phyloP scores from a whole-genome alignment of 2,329 filamentous ascomycete species.

The Chalara sp. region DNA sequence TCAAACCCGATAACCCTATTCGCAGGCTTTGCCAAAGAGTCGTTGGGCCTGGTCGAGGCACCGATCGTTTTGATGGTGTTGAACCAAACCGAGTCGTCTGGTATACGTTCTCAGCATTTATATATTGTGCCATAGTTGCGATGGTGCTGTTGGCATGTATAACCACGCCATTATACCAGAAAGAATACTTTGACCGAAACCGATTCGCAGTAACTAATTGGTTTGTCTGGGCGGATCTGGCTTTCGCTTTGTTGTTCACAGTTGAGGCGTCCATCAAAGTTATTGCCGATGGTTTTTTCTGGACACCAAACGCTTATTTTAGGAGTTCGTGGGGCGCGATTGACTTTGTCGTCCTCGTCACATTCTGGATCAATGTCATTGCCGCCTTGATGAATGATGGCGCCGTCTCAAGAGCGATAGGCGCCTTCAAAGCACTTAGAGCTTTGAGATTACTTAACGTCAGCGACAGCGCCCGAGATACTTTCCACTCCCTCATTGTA shows the following conservation, averaged over 20 bases:
- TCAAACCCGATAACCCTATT: conserved; percentile 70
- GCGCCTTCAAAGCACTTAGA: conserved; percentile 93
- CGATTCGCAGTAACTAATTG: conserved; percentile 64
- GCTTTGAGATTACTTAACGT: conserved; percentile 89
- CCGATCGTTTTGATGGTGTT: conserved; percentile 80
- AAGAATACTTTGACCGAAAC: conserved; percentile 66
- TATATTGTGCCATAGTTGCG: conserved; percentile 88
- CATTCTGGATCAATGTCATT: conserved; percentile 89
- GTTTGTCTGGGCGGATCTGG: conserved; percentile 92
- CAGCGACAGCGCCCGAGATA: conserved; percentile 90
- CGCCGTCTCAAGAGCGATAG: conserved; percentile 81
- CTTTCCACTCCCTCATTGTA: conserved; percentile 94
- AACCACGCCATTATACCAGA: conserved; percentile 91
- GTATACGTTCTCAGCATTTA: conserved; percentile 89
- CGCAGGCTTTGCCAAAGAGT: conserved; percentile 80
- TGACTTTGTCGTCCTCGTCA: conserved; percentile 83
- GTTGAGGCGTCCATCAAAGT: conserved; percentile 86
- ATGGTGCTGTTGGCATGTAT: conserved; percentile 97
- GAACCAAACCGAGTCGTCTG: conserved; percentile 84
- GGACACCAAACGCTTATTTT: conserved; percentile 95
- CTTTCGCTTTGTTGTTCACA: conserved; percentile 82
- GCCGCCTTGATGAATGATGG: conserved; percentile 78
- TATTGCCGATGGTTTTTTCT: conserved; percentile 90
- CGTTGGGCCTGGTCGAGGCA: conserved; percentile 84
- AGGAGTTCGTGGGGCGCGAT: conserved; percentile 96